phyloP scores from a whole-genome alignment of 768 basidiomycete species.

The Naganishia onofrii region DNA sequence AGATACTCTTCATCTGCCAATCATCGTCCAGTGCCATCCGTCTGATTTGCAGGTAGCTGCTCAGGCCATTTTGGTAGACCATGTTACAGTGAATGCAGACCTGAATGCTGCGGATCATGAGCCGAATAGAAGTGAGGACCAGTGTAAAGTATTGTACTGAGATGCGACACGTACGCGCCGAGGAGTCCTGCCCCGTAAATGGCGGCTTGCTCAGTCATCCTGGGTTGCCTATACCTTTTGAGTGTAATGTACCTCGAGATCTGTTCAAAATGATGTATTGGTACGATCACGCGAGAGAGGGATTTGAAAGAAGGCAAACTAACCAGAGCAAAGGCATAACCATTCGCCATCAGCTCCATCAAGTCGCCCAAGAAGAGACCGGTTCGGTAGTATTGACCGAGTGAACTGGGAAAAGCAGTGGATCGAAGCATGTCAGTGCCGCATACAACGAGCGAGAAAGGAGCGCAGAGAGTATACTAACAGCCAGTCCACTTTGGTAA shows the following conservation, averaged over 20 bases:
- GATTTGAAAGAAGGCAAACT: background rate
- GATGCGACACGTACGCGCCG: background rate
- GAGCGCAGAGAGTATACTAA: background rate
- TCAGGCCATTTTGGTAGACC: slow-evolving; percentile 4
- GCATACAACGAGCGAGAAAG: background rate
- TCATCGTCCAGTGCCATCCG: slow-evolving; percentile 7
- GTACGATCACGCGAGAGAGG: background rate
- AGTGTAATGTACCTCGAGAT: slow-evolving; percentile 15
- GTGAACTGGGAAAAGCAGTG: background rate
- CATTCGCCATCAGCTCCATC: slow-evolving; percentile 1
- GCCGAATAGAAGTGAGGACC: background rate
- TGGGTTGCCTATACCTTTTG: background rate
- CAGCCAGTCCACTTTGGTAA: slow-evolving; percentile 7
- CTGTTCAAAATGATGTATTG: background rate
- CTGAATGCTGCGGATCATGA: background rate
- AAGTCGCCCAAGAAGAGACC: background rate
- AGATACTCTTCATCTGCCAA: slow-evolving; percentile 22
- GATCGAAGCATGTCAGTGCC: background rate
- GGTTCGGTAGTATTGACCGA: slow-evolving; percentile 12
- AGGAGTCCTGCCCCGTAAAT: background rate
- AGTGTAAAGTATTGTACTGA: background rate
- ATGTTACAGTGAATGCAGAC: slow-evolving; percentile 1
- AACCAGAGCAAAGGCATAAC: slow-evolving; percentile 7
- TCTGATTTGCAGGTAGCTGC: slow-evolving; percentile 5
- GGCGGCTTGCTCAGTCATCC: background rate